Evolutionary conservation across 108 stramenopile genomes (phyloP), one percentile per base, ranked within the genome.

Genomic region (Tribonema minus): DNA sequence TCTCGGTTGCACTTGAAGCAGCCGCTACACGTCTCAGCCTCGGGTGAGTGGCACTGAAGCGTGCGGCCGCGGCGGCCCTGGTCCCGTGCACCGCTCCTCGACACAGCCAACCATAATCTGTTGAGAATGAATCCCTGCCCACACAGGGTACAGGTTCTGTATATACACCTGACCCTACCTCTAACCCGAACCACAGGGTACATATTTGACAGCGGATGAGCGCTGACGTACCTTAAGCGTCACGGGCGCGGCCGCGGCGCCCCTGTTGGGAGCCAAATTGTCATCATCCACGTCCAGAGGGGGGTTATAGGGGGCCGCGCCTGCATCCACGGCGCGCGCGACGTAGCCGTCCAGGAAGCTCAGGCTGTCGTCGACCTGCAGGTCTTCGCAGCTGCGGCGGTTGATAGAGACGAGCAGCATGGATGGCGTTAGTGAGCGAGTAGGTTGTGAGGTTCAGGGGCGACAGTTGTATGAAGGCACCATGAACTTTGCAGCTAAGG

Each of bases 141-240:
- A 31, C 33, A 33, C 32, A 31, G 7, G 7, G 41, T 15, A 6
- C 41, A 46, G 41, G 6, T 15, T 15, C 41, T 46, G 41, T 12
- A 12, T 15, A 46, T 27, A 3, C 36, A 72, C 71, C 71, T 72
- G 71, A 2, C 31, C 31, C 9, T 59, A 61, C 3, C 61, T 73
- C 7, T 84, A 81, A 5, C 83, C 64, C 27, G 68, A 37, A 3
- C 71, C 60, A 12, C 27, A 20, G 28, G 25, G 37, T 68, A 29
- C 80, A 40, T 84, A 72, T 25, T 40, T 70, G 58, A 76, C 77
- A 7, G 31, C 73, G 29, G 78, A 88, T 23, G 73, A 76, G 31
- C 88, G 88, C 40, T 92, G 92, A n/a, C 94, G 93, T 74, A 93
- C 90, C 58, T 94, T 92, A 61, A n/a, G n/a, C n/a, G n/a, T n/a